Evolutionary conservation across 2,329 filamentous ascomycete species (phyloP), one percentile per base, ranked within the genome.

Genomic region (Hirsutella rhossiliensis): DNA sequence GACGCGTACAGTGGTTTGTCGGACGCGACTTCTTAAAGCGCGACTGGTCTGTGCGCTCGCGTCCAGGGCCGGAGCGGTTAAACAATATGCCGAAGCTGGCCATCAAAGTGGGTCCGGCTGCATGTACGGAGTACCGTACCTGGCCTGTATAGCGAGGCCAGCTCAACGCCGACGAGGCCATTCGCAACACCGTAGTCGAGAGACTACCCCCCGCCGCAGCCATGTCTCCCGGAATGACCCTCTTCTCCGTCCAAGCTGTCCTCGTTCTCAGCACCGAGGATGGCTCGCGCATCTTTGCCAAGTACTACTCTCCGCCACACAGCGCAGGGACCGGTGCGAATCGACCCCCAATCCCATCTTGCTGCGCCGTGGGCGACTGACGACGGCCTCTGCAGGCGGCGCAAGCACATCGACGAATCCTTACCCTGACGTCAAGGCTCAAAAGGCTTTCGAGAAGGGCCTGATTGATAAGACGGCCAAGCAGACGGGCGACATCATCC

Each of bases 371-470:
- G 12, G 15, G 13, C 15, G 34, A 18, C 18, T 37, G 34, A 37
- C 34, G 55, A 63, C 66, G 28, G 46, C 43, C 40, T 11, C 41
- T 46, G 19, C 48, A 56, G 54, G 53, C 51, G 54, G 50, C 48
- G 64, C 73, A 45, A 68, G 72, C 52, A 71, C 76, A 54, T 69
- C 75, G 43, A 68, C 66, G 53, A 87, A 84, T 61, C 87, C 89
- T 19, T 97, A 96, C 66, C 73, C 86, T 47, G 87, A 87, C 46
- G 67, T 92, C 45, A 96, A 96, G 71, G 81, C 94, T 55, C 92
- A 98, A 68, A 95, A 94, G 65, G 77, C 85, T 2, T 98, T 98
- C 59, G 92, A 98, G 67, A 96, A 96, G 71, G 92, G 89, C 6
- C 76, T 98, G 34, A 70, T 96, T 47, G 83, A 95, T 58, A 97